Base-by-base conservation (phyloP, 495 filamentous ascomycete species). In the Amphirosellinia nigrospora region DNA sequence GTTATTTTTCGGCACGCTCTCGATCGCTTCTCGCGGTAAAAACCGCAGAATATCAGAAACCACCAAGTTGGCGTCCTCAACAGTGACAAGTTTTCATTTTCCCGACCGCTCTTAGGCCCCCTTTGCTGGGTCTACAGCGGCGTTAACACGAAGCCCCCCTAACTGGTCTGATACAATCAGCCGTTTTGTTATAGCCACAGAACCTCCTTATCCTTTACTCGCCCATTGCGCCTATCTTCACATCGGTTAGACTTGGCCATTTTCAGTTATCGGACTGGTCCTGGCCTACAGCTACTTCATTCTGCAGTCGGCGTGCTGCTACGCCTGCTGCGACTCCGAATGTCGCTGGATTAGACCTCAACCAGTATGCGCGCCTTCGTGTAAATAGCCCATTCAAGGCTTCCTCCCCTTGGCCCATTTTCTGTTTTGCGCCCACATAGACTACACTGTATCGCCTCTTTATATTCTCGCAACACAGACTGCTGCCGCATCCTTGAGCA, bases 11-110 rank as follows among this genome's bases (percentile, higher is more conserved):
- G 61, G 65, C 68, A 45, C 69, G 69, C 71, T 41, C 64, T 69
- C 64, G 66, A 46, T 66, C 66, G 39, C 69, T 70, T 48, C 46
- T 64, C 66, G 75, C 73, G 75, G 75, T 69, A 72, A 73, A 64
- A 21, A 72, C 72, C 73, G 72, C 77, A 41, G 61, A n/a, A 65
- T 64, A 21, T 74, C 19, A 50, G 34, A 76, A 78, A 78, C 72
- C 89, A 91, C 88, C 95, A 98, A 97, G 90, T 97, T 99, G 96
- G 96, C 96, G 94, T 92, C 85, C 86, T 89, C 88, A 90, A 82
- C 82, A 86, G 85, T 81, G 81, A 85, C 80, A 82, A 89, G 86
- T 91, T 93, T 82, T 93, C 92, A 78, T 92, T 93, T 86, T 84
- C 91, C 77, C 92, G 93, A 87, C 95, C 94, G 87, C 93, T 97